Percentiles rank a stretch among this genome's conserved stretches.
These are phyloP conservation scores for Lyophyllum semitale DNA, from an alignment of 768 basidiomycete genomes.

Conservation along the genomic window DNA sequence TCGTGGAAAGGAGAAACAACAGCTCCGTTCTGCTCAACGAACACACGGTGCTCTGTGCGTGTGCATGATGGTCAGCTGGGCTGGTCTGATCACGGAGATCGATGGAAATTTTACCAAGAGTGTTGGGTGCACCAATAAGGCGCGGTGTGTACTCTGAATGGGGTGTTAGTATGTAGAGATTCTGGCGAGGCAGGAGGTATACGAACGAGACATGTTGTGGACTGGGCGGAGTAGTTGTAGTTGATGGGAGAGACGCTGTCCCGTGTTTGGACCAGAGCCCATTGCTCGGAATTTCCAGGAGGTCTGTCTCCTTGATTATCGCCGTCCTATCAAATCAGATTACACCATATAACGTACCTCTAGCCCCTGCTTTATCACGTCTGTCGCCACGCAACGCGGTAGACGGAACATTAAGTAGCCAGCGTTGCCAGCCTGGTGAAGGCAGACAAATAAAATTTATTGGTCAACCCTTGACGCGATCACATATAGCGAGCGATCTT, in stretches of 20 bases:
- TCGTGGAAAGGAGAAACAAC: conserved; percentile 92
- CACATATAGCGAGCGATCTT: conserved; percentile 8
- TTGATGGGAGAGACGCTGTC: conserved; percentile 62
- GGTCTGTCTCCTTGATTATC: conserved; percentile 27
- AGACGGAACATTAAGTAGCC: conserved; percentile 2
- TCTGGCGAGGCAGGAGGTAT: conserved; percentile 12
- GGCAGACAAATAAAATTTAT: neutral
- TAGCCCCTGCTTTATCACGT: conserved; percentile 11
- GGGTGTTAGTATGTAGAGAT: conserved; percentile 14
- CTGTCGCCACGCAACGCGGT: conserved; percentile 4
- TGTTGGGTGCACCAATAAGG: conserved; percentile 87
- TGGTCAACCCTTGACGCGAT: conserved; percentile 10
- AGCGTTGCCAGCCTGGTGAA: neutral
- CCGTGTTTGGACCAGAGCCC: conserved; percentile 42
- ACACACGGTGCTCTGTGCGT: conserved; percentile 87
- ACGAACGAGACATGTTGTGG: conserved; percentile 52
- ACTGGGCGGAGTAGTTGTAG: conserved; percentile 56
- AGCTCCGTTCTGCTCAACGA: conserved; percentile 85
- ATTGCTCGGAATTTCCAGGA: conserved; percentile 33
- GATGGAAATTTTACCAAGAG: conserved; percentile 65
- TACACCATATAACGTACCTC: conserved; percentile 15
- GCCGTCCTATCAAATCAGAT: conserved; percentile 18
- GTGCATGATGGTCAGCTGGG: conserved; percentile 17
- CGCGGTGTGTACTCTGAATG: conserved; percentile 68
- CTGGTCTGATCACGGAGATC: conserved; percentile 11